Base-by-base conservation (phyloP, 2,329 filamentous ascomycete genomes). In the Periconia sp. region DNA sequence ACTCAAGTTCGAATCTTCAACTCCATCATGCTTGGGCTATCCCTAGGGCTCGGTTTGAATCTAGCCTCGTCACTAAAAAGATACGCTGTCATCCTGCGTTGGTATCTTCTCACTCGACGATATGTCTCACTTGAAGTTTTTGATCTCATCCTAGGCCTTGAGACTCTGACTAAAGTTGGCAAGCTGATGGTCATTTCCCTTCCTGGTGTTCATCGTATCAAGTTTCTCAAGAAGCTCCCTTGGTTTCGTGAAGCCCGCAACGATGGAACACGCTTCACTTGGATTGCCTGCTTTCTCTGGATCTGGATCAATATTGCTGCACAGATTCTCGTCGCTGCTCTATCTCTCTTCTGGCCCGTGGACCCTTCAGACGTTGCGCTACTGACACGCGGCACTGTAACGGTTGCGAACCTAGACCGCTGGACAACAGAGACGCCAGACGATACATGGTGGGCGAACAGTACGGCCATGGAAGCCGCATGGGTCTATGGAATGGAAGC, bases 281-380 rank as follows among this genome's bases (percentile, higher is more conserved):
- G 64, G 64, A 50, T 67, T 3, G 59, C 57, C 5, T 68, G 65
- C 38, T 13, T 61, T 5, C 25, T 62, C 4, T 69, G 66, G 66
- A 50, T 69, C 2, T 32, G 54, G 1, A 50, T 68, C 41, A 68
- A 68, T 28, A 56, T 68, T 11, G 59, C 64, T 1, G 65, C 64
- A 2, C 66, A 69, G 29, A 41, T 69, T 4, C 52, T 69, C 10
- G 61, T 69, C 3, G 66, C 66, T 3, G 41, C 63, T 1, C 50
- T 68, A 0, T 63, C 57, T 45, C 41, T 69, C 9, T 68, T 69
- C 40, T 69, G 64, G 54, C 65, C 66, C 0, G 58, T 66, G 28
- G 61, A 65, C 29, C 59, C 61, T 1, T 68, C 64, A 0, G 33
- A 53, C 1, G 37, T 51, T 2, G 61, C 63, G 1, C 57, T 68